phyloP scores from a whole-genome alignment of 371 early-diverging fungal genomes.

The Rhizopus arrhizus region DNA sequence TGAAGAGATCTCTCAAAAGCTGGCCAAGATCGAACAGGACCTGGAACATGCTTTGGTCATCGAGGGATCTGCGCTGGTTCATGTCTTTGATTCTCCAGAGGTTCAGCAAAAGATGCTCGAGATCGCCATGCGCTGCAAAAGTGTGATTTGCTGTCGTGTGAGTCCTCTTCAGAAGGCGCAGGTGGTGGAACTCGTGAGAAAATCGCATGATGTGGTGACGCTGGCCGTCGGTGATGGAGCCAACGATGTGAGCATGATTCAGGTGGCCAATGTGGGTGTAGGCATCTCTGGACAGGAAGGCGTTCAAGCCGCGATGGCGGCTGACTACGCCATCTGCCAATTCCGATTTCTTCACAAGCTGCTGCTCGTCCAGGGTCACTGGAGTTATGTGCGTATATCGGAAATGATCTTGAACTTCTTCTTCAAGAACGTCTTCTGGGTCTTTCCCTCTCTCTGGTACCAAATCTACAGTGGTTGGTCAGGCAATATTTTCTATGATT shows the following conservation, averaged over 20 bases:
- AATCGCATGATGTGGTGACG: slow-evolving; percentile 73
- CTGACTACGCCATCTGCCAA: slow-evolving; percentile 89
- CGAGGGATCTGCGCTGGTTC: slow-evolving; percentile 88
- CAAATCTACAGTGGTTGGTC: slow-evolving; percentile 83
- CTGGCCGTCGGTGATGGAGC: slow-evolving; percentile 98
- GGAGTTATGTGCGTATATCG: slow-evolving; percentile 88
- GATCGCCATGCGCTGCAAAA: slow-evolving; percentile 79
- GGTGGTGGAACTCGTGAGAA: slow-evolving; percentile 91
- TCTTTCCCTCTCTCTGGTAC: slow-evolving; percentile 82
- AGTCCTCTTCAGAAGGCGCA: slow-evolving; percentile 96
- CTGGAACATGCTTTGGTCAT: slow-evolving; percentile 77
- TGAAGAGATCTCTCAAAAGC: slow-evolving; percentile 2
- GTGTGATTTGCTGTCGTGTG: slow-evolving; percentile 94
- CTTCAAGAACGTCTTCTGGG: slow-evolving; percentile 92
- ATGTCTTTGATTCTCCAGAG: slow-evolving; percentile 67
- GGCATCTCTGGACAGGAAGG: slow-evolving; percentile 94
- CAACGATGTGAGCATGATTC: slow-evolving; percentile 93
- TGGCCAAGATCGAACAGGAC: slow-evolving; percentile 7
- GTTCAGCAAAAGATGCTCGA: slow-evolving; percentile 67
- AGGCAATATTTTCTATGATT: slow-evolving; percentile 86
- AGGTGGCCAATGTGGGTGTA: slow-evolving; percentile 92
- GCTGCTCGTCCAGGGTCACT: slow-evolving; percentile 84
- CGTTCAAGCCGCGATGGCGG: slow-evolving; percentile 86
- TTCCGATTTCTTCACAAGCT: slow-evolving; percentile 86
- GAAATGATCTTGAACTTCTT: slow-evolving; percentile 90